Evolutionary conservation across 2,329 filamentous ascomycete genomes (phyloP), one percentile per base, ranked within the genome.

Genomic region (Teratosphaeria nubilosa): DNA sequence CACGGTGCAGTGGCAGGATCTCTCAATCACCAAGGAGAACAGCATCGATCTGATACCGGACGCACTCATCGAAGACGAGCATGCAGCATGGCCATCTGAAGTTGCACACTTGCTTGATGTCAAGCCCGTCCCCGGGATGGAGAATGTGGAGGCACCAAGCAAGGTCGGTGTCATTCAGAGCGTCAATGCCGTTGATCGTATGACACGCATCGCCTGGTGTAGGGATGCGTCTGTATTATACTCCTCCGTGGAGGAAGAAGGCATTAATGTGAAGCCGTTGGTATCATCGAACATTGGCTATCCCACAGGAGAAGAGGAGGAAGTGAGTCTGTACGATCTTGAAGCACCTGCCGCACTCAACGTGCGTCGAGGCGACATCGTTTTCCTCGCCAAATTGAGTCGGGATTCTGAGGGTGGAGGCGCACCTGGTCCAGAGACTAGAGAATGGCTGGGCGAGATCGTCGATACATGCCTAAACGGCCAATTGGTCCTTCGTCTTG

Each of bases 301-400:
- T 10, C 58, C 62, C 10, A 54, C 51, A 3, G 65, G 62, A 3
- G 57, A 64, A 5, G 64, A 72, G 31, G 78, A 82, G 62, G 77
- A 82, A 48, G 75, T 84, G 27, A 84, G 81, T 58, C 65, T 84
- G 48, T 85, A 85, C 66, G 82, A 85, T 60, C 77, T 85, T 37
- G 74, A 74, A 57, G 75, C 75, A 1, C 77, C 78, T 37, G 73
- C 75, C n/a, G 74, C 74, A 5, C 62, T 84, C 54, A 77, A 75
- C 45, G 75, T 78, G 45, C 71, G 75, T 48, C 70, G 77, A 59
- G 78, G 78, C 7, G 81, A 84, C 64, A 77, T 82, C 57, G 81
- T 83, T 1, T 66, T 83, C 11, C 66, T 84, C 13, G 73, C 77
- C 11, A 56, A 59, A 2, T 32, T 55, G 24, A 16, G 41, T 4